Base-by-base conservation (phyloP, 495 filamentous ascomycete genomes). In the Jackrogersella multiformis region DNA sequence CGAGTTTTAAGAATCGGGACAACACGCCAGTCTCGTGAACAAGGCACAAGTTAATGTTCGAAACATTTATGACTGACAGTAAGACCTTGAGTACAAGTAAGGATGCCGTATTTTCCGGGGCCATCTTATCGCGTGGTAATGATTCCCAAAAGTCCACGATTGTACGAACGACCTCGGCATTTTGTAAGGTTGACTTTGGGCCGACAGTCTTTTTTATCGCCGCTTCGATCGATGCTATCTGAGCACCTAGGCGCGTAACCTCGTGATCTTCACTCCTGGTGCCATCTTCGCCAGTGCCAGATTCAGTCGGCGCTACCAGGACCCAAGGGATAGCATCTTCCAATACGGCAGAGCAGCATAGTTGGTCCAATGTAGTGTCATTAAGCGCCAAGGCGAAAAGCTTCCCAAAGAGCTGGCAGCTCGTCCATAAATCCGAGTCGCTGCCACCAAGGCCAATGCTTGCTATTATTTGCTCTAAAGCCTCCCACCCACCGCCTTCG, bases 311-410 rank as follows among this genome's bases (percentile, higher is more conserved):
- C 30, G 63, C 69, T 18, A 79, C 46, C 23, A 79, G 64, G 44
- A 73, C 74, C 56, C 74, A 77, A 18, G 78, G 68, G 13, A 75
- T 70, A 44, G 75, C 28, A 41, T 70, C 67, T 18, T 70, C 67
- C 7, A 48, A 55, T 6, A 73, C 71, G 7, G 77, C 74, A 13
- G 78, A 78, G 34, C 77, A 74, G 57, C 79, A 84, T 66, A 86
- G 71, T 53, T 80, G 76, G 32, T 86, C 81, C 35, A 90, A 77
- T 5, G 85, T 82, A 72, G 90, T 87, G 73, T 97, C 91, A 54
- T 92, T 91, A 36, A 97, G 77, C 6, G 89, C 88, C 71, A 94
- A 93, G 5, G 91, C 87, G 52, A 97, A 80, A n/a, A 97, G 84
- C 65, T 88, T 86, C 13, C 93, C 92, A 78, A 96, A 96, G 1